These are phyloP conservation scores for Nakaseomyces sp. DNA, from an alignment of 1,139 yeast species.

Conservation along the genomic window DNA sequence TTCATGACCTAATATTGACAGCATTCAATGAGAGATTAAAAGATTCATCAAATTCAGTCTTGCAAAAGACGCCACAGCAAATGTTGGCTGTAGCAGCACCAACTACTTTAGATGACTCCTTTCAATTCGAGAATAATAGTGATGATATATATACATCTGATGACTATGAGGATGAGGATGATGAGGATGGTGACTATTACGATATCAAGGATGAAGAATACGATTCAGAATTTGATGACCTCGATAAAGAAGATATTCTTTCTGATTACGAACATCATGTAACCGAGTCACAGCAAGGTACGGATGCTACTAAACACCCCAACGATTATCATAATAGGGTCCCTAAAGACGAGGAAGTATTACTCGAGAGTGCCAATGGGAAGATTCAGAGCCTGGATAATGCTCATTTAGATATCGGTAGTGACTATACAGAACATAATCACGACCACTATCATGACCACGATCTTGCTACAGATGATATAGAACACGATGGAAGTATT, in stretches of 20 bases:
- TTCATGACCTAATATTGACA: constrained; percentile 22
- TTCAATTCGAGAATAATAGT: not conserved
- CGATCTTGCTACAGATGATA: constrained; percentile 24
- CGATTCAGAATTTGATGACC: constrained; percentile 15
- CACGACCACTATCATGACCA: constrained; percentile 19
- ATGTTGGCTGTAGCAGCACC: not conserved
- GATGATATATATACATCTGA: constrained; percentile 19
- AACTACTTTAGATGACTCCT: not conserved
- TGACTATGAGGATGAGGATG: constrained; percentile 19
- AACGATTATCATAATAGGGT: not conserved
- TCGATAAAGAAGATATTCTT: constrained; percentile 16
- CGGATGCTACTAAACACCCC: not conserved
- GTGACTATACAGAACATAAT: constrained; percentile 20
- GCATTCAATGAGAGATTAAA: constrained; percentile 23
- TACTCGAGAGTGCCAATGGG: constrained; percentile 14
- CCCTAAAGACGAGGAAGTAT: constrained; percentile 11
- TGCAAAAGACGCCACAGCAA: not conserved
- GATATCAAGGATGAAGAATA: constrained; percentile 18
- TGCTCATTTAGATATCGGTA: not conserved
- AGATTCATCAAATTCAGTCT: constrained; percentile 9
- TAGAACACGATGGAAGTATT: constrained; percentile 27
- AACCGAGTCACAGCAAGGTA: not conserved
- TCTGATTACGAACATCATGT: constrained; percentile 4
- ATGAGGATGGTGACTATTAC: constrained; percentile 18
- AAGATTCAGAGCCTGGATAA: not conserved